Evolutionary conservation across 2,329 filamentous ascomycete genomes (phyloP).

Genomic region (Clonostachys rhizophaga): DNA sequence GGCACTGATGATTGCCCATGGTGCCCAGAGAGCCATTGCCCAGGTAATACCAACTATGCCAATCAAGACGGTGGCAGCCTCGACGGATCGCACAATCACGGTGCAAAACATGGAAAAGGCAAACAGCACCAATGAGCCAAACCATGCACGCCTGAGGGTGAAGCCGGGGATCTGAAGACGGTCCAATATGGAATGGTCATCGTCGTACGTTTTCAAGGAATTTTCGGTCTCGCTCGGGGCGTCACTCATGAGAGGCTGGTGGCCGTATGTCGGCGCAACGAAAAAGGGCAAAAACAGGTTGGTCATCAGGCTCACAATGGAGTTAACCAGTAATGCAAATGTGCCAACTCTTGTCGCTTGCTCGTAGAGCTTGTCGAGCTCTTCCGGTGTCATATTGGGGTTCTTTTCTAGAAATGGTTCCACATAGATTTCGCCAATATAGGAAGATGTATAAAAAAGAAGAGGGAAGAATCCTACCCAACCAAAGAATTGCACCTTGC

Average conservation of each 20-base stretch:
- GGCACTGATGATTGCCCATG: conserved; percentile 89
- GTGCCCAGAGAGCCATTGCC: conserved; percentile 91
- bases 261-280: conserved; percentile 74
- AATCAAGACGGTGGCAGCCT: conserved; percentile 71
- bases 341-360: conserved; percentile 82
- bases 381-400: conserved; percentile 68
- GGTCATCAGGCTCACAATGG: conserved; percentile 74
- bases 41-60: conserved; percentile 84
- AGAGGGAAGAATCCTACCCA: conserved; percentile 98
- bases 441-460: conserved; percentile 92
- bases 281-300: conserved; percentile 85
- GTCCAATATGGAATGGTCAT: conserved; percentile 41
- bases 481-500: conserved; percentile 76
- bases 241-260: conserved; percentile 20
- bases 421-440: conserved; percentile 88
- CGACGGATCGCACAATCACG: conserved; percentile 68
- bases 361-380: conserved; percentile 80
- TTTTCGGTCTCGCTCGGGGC: conserved; percentile 22
- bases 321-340: conserved; percentile 84
- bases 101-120: conserved; percentile 77
- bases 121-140: conserved; percentile 81
- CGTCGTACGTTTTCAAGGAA: conserved; percentile 17
- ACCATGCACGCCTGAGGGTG: conserved; percentile 84
- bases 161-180: conserved; percentile 73
- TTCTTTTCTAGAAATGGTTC: conserved; percentile 75